Evolutionary conservation across 495 filamentous ascomycete genomes (phyloP).

Genomic region (Penicillium simplicissimum): DNA sequence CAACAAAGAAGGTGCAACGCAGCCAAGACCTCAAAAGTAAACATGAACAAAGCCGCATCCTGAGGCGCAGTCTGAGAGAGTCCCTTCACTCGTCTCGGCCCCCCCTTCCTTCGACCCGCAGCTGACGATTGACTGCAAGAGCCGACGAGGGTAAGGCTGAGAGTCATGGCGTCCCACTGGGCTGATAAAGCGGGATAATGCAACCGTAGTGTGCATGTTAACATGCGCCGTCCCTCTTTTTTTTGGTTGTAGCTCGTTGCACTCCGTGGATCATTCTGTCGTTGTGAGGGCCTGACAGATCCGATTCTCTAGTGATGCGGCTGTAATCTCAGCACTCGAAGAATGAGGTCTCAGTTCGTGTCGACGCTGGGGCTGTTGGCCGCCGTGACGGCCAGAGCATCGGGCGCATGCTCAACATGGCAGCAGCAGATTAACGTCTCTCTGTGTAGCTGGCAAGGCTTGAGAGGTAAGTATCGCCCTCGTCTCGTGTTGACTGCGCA

Average conservation of each 20-base stretch:
- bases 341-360: not conserved
- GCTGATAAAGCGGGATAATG: not conserved
- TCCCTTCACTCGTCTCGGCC: not conserved
- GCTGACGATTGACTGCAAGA: not conserved
- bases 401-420: slow-evolving; percentile 18
- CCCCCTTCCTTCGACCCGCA: not conserved
- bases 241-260: not conserved
- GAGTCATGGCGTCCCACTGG: not conserved
- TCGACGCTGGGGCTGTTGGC: slow-evolving; percentile 16
- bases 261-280: not conserved
- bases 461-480: slow-evolving; percentile 43
- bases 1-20: not conserved
- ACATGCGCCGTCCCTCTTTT: not conserved
- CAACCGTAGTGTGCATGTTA: not conserved
- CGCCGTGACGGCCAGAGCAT: slow-evolving; percentile 16
- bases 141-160: not conserved
- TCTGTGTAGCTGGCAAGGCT: slow-evolving; percentile 57
- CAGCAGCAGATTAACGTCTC: slow-evolving; percentile 48
- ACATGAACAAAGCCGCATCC: slow-evolving; percentile 1
- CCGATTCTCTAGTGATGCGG: not conserved
- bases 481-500: not conserved
- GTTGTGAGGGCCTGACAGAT: not conserved
- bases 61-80: not conserved
- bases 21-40: not conserved
- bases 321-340: not conserved